Conservation (phyloP, 352 stramenopile genomes). For the Globisporangium recalcitrans region DNA sequence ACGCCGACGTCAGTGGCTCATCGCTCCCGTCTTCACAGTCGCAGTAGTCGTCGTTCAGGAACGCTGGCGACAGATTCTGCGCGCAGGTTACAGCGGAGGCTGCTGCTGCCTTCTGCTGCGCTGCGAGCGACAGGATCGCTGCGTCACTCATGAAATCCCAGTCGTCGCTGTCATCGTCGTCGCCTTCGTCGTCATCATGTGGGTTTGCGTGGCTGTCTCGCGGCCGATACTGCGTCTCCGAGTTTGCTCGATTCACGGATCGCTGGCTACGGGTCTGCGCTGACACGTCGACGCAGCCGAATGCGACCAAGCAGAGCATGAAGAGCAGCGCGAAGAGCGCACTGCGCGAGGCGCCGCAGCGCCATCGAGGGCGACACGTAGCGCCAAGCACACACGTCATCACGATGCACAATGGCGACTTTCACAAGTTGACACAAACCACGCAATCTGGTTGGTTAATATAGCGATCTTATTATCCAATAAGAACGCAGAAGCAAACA, state of each 20-base stretch:
- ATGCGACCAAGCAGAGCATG: not conserved
- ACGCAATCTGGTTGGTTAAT: not conserved
- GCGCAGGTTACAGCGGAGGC: conserved; percentile 25
- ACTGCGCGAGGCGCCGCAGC: not conserved
- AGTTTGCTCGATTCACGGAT: not conserved
- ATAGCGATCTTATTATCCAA: not conserved
- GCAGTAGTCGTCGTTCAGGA: conserved; percentile 92
- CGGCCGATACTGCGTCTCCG: not conserved
- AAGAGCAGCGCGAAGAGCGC: conserved; percentile 7
- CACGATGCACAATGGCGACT: not conserved
- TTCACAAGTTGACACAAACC: conserved; percentile 1
- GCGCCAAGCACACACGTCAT: conserved; percentile 6
- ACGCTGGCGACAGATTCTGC: conserved; percentile 23
- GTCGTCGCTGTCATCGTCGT: conserved; percentile 37
- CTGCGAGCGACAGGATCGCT: conserved; percentile 26
- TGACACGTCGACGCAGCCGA: not conserved
- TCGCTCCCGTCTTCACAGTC: conserved; percentile 91
- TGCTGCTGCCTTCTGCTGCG: conserved; percentile 13
- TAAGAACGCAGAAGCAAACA: not conserved
- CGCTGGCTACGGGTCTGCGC: not conserved
- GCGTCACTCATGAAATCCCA: conserved; percentile 66
- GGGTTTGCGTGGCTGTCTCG: not conserved
- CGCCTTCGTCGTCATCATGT: conserved; percentile 26
- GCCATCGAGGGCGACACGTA: conserved; percentile 11
- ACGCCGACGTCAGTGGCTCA: conserved; percentile 83